phyloP scores from a whole-genome alignment of 176 grass and related monocot species.

The maize (Zea mays) region DNA sequence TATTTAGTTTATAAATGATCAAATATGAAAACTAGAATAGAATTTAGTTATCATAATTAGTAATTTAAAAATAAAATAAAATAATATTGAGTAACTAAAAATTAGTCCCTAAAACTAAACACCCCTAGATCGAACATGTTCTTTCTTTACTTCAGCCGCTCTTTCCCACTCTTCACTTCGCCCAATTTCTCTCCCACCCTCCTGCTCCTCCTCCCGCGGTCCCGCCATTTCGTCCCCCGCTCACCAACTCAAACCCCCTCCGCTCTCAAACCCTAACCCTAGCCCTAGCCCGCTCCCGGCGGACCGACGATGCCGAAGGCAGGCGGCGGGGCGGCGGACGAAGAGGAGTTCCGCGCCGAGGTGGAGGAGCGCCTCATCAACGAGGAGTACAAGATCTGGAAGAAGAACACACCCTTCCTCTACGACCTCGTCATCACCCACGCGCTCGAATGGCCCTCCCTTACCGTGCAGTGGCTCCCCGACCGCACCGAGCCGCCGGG shows the following conservation, averaged over 20 bases:
- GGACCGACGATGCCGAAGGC: constrained; percentile 60
- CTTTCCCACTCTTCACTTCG: too few relatives aligned
- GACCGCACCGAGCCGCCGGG: constrained; percentile 72
- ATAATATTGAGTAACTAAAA: too few relatives aligned
- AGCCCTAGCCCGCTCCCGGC: not conserved
- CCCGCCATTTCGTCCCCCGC: too few relatives aligned
- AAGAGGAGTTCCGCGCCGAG: constrained; percentile 79
- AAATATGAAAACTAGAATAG: too few relatives aligned
- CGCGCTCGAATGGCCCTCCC: constrained; percentile 92
- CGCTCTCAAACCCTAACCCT: constrained; percentile 11
- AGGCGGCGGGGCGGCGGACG: constrained; percentile 40
- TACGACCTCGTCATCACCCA: constrained; percentile 97
- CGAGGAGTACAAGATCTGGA: constrained; percentile 99
- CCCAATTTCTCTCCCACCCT: too few relatives aligned
- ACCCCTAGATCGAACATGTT: too few relatives aligned
- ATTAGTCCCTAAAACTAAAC: too few relatives aligned
- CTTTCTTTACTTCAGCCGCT: too few relatives aligned
- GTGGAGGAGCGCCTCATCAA: constrained; percentile 86
- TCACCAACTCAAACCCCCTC: not conserved
- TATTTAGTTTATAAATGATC: too few relatives aligned
- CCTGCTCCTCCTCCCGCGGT: too few relatives aligned
- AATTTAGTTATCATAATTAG: too few relatives aligned
- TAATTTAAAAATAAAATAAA: too few relatives aligned
- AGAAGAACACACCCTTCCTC: constrained; percentile 97
- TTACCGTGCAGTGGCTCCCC: constrained; percentile 95